Evolutionary conservation across 805 yeast species (phyloP), one percentile per base, ranked within the genome.

Genomic region (Saccharomycopsis sp.): DNA sequence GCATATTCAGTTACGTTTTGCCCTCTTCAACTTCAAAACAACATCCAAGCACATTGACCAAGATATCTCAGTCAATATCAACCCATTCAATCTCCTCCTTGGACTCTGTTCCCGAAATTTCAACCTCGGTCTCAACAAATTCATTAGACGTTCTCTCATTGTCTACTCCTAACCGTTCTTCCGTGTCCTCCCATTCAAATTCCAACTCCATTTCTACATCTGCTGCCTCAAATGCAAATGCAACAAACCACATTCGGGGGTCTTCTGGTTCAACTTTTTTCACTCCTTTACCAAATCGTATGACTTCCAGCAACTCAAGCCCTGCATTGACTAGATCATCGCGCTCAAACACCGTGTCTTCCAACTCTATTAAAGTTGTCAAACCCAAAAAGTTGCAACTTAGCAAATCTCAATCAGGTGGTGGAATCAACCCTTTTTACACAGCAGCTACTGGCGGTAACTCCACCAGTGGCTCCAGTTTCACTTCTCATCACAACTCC

Each of bases 381-480:
- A 30, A 23, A 12, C 17, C 43, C 9, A 29, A 29, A 29, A n/a
- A 36, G 15, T 29, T 35, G 13, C 8, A 27, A 9, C 4, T 29
- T 8, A 9, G 30, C 3, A 10, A 31, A 4, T 17, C 39, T 4
- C 39, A 36, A 13, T 21, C 20, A 29, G 30, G 30, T 15, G 47
- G 47, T 4, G n/a, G n/a, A n/a, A 29, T 40, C 18, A 44, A 44
- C 27, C 48, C 48, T 8, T 44, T 44, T 30, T 44, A 44, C 26
- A 40, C 35, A 16, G 44, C 43, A 4, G 8, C 38, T 4, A 4
- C n/a, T 9, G 12, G n/a, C 12, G 19, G 30, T 6, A n/a, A n/a
- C n/a, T n/a, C n/a, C n/a, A n/a, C n/a, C n/a, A n/a, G n/a, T n/a
- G n/a, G n/a, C n/a, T n/a, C n/a, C n/a, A n/a, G n/a, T n/a, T n/a